phyloP scores from a whole-genome alignment of 805 yeast genomes.

The Ascoidea tarda region DNA sequence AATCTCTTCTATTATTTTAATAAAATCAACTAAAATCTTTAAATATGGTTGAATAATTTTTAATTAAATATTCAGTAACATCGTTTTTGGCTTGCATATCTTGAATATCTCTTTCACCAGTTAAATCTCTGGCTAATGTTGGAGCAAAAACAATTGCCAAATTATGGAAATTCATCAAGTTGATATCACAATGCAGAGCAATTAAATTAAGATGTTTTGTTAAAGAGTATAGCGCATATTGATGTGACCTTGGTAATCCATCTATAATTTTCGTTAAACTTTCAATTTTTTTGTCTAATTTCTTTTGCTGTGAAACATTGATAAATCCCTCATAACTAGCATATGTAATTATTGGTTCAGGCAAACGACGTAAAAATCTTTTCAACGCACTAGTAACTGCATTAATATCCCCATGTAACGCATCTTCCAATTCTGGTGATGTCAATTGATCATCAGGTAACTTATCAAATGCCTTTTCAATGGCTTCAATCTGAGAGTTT shows the following conservation, averaged over 20 bases:
- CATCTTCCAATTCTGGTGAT: conserved; percentile 19
- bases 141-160: conserved; percentile 92
- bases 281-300: conserved; percentile 21
- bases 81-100: conserved; percentile 78
- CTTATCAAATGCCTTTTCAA: conserved; percentile 18
- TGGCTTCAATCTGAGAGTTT: conserved; percentile 40
- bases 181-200: conserved; percentile 33
- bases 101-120: conserved; percentile 67
- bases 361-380: conserved; percentile 71
- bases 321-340: conserved; percentile 55
- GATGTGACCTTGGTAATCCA: conserved; percentile 56
- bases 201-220: conserved; percentile 54
- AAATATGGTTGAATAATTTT: conserved; percentile 28
- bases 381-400: conserved; percentile 82
- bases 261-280: conserved; percentile 31
- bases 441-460: conserved; percentile 17
- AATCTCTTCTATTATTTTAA: too few relatives aligned
- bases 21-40: conserved; percentile 3
- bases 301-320: conserved; percentile 24
- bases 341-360: conserved; percentile 73
- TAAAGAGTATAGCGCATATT: conserved; percentile 37
- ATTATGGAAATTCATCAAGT: conserved; percentile 75
- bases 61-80: conserved; percentile 58
- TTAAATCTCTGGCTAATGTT: conserved; percentile 64
- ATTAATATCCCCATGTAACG: conserved; percentile 54